These are phyloP conservation scores for Talaromyces funiculosus DNA, from an alignment of 2,329 filamentous ascomycete species.

Conservation along the genomic window DNA sequence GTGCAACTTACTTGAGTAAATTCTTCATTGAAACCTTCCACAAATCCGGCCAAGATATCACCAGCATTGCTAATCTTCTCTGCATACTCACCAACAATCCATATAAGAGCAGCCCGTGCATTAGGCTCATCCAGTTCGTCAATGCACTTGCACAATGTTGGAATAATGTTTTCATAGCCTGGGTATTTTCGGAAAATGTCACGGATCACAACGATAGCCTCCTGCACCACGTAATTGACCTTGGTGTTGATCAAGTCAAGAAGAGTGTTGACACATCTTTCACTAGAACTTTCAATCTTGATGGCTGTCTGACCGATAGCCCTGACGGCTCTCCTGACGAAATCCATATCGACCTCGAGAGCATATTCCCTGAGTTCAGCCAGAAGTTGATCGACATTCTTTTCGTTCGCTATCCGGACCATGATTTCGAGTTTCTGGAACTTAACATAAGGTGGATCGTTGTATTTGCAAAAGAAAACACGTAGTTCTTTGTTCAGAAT, in stretches of 20 bases:
- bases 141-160: slow-evolving; percentile 90
- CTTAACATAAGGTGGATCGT: slow-evolving; percentile 95
- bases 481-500: slow-evolving; percentile 95
- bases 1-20: slow-evolving; percentile 72
- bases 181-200: slow-evolving; percentile 97
- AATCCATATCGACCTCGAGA: slow-evolving; percentile 98
- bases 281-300: slow-evolving; percentile 92
- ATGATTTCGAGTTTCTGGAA: slow-evolving; percentile 98
- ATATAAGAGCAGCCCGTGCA: slow-evolving; percentile 85
- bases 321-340: slow-evolving; percentile 86
- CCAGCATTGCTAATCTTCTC: slow-evolving; percentile 99
- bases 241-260: slow-evolving; percentile 94
- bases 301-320: slow-evolving; percentile 97
- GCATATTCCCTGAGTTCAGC: slow-evolving; percentile 96
- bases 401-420: slow-evolving; percentile 97
- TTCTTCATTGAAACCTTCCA: slow-evolving; percentile 91
- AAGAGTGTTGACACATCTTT: slow-evolving; percentile 90
- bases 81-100: slow-evolving; percentile 98
- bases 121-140: slow-evolving; percentile 94
- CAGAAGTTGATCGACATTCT: slow-evolving; percentile 89
- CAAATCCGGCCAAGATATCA: slow-evolving; percentile 84
- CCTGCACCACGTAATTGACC: slow-evolving; percentile 98
- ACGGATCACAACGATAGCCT: slow-evolving; percentile 98
- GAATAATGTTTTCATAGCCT: slow-evolving; percentile 96
- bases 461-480: slow-evolving; percentile 99